phyloP scores from a whole-genome alignment of 192 early-diverging fungal species.

The Mortierella alpina region DNA sequence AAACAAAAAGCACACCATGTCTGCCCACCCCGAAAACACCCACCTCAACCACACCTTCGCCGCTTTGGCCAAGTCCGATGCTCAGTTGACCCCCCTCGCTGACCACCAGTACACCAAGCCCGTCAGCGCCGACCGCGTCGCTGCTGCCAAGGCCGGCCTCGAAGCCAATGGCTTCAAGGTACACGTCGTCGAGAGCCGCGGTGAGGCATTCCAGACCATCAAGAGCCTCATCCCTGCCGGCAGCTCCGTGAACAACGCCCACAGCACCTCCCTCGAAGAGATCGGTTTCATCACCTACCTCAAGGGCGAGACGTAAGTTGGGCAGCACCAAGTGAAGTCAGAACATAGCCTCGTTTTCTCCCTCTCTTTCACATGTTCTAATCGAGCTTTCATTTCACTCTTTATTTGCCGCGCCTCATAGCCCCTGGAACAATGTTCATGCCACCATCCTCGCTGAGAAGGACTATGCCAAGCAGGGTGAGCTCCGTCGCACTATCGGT shows the following conservation, averaged over 20 bases:
- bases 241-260: slow-evolving; percentile 46
- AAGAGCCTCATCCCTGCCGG: slow-evolving; percentile 53
- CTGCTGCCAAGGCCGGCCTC: slow-evolving; percentile 44
- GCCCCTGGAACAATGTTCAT: slow-evolving; percentile 49
- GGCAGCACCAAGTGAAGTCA: no score
- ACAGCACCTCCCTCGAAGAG: slow-evolving; percentile 56
- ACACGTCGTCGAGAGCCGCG: slow-evolving; percentile 27
- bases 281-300: slow-evolving; percentile 59
- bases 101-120: slow-evolving; percentile 28
- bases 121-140: slow-evolving; percentile 25
- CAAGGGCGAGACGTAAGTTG: slow-evolving; percentile 52
- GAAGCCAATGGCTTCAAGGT: slow-evolving; percentile 49
- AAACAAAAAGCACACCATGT: neutral
- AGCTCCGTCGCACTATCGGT: slow-evolving; percentile 50
- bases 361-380: no score
- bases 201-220: slow-evolving; percentile 45
- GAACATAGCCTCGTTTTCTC: neutral
- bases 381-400: neutral
- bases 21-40: slow-evolving; percentile 48
- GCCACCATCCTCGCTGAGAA: slow-evolving; percentile 40
- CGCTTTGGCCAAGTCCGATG: slow-evolving; percentile 39
- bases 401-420: neutral
- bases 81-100: slow-evolving; percentile 26
- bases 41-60: slow-evolving; percentile 40
- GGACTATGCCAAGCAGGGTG: slow-evolving; percentile 41